Evolutionary conservation across 257 asterid genomes (phyloP).

Genomic region (Mitragyna speciosa): DNA sequence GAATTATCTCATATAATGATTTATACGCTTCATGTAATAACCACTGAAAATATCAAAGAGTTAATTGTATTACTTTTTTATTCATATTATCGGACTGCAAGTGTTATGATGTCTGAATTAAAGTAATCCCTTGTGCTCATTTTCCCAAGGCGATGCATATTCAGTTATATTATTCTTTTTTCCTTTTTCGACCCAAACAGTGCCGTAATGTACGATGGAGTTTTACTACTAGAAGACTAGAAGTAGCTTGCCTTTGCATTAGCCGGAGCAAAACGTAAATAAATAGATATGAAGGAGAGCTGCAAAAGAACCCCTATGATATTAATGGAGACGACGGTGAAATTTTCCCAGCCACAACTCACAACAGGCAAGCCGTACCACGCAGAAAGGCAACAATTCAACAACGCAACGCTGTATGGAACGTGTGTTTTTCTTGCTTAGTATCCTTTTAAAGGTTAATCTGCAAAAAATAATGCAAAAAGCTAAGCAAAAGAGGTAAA

Average conservation of each 20-base stretch:
- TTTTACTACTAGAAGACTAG: not conserved
- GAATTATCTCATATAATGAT: too few relatives aligned
- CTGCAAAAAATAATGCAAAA: conserved; percentile 29
- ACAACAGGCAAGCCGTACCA: conserved; percentile 89
- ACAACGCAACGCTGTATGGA: conserved; percentile 61
- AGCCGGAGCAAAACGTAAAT: conserved; percentile 49
- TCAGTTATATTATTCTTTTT: too few relatives aligned
- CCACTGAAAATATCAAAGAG: too few relatives aligned
- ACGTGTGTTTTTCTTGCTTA: conserved; percentile 56
- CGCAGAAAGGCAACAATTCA: conserved; percentile 61
- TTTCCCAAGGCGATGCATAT: not conserved
- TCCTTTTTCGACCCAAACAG: not conserved
- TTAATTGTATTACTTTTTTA: too few relatives aligned
- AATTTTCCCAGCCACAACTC: conserved; percentile 70
- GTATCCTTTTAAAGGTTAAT: conserved; percentile 53
- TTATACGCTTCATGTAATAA: too few relatives aligned
- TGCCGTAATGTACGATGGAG: not conserved
- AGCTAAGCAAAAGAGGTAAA: not conserved
- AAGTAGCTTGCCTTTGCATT: conserved; percentile 49
- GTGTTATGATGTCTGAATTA: too few relatives aligned
- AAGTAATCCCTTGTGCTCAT: too few relatives aligned
- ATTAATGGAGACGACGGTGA: conserved; percentile 60
- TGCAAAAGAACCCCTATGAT: conserved; percentile 68
- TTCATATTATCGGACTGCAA: too few relatives aligned
- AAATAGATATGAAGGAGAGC: conserved; percentile 54